Conservation (phyloP, 2,329 filamentous ascomycete species). For the Cryphonectria naterciae region DNA sequence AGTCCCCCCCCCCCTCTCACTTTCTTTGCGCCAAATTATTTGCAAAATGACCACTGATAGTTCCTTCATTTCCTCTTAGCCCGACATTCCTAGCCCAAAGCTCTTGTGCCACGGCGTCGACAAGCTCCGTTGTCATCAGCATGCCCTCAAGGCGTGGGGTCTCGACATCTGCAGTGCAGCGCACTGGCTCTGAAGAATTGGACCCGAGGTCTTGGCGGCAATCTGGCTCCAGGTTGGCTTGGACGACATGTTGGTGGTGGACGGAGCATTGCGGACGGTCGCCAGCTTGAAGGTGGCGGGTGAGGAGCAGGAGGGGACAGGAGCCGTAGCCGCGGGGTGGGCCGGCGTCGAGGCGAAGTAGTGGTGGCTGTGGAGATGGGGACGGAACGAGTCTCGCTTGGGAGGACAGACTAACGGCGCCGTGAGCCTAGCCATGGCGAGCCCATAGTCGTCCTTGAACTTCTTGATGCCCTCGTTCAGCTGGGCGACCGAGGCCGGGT, state of each 20-base stretch:
- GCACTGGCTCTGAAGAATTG: not conserved
- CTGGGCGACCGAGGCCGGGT: conserved; percentile 1
- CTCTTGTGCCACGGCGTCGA: too few relatives aligned
- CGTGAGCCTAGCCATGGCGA: not conserved
- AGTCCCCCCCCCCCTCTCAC: too few relatives aligned
- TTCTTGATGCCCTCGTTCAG: conserved; percentile 11
- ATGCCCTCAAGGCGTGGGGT: not conserved
- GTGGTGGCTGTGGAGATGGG: not conserved
- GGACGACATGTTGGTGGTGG: not conserved
- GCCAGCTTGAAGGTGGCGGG: not conserved
- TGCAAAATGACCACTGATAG: not conserved
- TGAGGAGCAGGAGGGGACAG: not conserved
- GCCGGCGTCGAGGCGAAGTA: not conserved
- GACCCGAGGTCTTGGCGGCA: not conserved
- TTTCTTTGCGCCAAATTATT: not conserved
- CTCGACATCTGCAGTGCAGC: not conserved
- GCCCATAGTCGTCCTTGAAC: not conserved
- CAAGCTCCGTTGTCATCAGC: not conserved
- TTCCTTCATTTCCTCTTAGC: too few relatives aligned
- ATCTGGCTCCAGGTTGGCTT: conserved; percentile 6
- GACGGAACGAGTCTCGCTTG: not conserved
- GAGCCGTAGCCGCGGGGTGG: too few relatives aligned
- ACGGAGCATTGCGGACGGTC: too few relatives aligned
- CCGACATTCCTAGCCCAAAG: too few relatives aligned
- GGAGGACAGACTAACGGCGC: not conserved